Evolutionary conservation across 2,329 filamentous ascomycete genomes (phyloP).

Genomic region (Aplosporella prunicola): DNA sequence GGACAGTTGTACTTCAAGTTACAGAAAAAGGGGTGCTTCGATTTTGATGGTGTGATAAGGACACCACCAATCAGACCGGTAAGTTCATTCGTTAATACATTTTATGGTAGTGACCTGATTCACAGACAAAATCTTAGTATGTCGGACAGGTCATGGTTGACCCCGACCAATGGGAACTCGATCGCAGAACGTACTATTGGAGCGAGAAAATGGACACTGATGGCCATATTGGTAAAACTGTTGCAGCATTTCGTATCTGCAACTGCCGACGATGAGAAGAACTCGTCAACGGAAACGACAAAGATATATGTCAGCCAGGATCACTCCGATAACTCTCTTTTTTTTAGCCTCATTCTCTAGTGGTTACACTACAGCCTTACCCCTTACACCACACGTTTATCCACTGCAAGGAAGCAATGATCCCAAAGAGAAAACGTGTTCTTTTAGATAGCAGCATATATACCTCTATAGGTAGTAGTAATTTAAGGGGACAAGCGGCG

Average conservation of each 20-base stretch:
- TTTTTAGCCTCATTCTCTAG: too few species aligned
- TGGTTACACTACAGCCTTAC: too few species aligned
- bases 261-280: conserved; percentile 11
- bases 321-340: too few species aligned
- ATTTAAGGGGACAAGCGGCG: too few species aligned
- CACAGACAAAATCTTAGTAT: conserved; percentile 3
- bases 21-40: conserved; percentile 10
- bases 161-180: conserved; percentile 4
- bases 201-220: conserved; percentile 7
- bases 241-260: conserved; percentile 10
- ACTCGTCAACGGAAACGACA: conserved; percentile 4
- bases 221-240: conserved; percentile 3
- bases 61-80: conserved; percentile 7
- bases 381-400: too few species aligned
- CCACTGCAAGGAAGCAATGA: too few species aligned
- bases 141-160: conserved; percentile 14
- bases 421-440: too few species aligned
- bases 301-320: too few species aligned
- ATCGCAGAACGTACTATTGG: background rate
- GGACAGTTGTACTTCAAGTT: conserved; percentile 11
- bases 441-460: too few species aligned
- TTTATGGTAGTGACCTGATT: background rate
- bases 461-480: too few species aligned
- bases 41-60: conserved; percentile 10
- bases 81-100: background rate